Conservation (phyloP, 1,139 yeast genomes). For the Scheffersomyces cryptocercus region DNA sequence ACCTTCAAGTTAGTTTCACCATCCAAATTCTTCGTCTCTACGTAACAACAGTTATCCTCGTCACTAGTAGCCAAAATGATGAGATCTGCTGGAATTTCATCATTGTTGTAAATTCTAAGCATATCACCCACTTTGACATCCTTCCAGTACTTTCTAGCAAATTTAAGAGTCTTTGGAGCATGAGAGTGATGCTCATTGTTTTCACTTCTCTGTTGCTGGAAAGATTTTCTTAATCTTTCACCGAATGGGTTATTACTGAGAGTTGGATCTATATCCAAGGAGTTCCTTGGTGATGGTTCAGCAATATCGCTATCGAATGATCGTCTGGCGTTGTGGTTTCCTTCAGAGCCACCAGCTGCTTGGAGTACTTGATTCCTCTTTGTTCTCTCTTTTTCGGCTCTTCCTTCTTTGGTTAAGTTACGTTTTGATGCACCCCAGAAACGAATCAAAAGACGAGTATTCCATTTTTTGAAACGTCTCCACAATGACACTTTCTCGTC, state of each 20-base stretch:
- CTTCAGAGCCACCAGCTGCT: constrained; percentile 4
- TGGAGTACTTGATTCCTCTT: constrained; percentile 11
- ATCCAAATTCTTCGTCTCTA: constrained; percentile 61
- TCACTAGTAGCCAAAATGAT: constrained; percentile 53
- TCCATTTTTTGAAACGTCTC: constrained; percentile 60
- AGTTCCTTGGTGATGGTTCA: constrained; percentile 6
- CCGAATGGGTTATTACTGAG: constrained; percentile 21
- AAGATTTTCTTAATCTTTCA: constrained; percentile 22
- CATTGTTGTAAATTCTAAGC: constrained; percentile 52
- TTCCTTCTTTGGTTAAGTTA: constrained; percentile 39
- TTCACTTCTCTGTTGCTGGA: constrained; percentile 14
- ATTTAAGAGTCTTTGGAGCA: constrained; percentile 26
- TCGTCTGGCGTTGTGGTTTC: constrained; percentile 18
- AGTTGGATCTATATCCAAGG: constrained; percentile 1
- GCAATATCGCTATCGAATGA: constrained; percentile 36
- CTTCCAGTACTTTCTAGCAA: constrained; percentile 49
- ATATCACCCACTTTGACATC: constrained; percentile 57
- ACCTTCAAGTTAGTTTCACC: constrained; percentile 63
- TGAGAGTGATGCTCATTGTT: constrained; percentile 2
- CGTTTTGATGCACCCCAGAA: constrained; percentile 30
- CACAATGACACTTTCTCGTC: constrained; percentile 55
- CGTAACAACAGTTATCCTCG: constrained; percentile 54
- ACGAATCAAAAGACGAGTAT: constrained; percentile 32
- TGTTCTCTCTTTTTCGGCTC: constrained; percentile 31
- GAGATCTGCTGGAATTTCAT: constrained; percentile 60